Evolutionary conservation across 106 monocot species (phyloP).

Genomic region (Alisma plantagoaquatica): DNA sequence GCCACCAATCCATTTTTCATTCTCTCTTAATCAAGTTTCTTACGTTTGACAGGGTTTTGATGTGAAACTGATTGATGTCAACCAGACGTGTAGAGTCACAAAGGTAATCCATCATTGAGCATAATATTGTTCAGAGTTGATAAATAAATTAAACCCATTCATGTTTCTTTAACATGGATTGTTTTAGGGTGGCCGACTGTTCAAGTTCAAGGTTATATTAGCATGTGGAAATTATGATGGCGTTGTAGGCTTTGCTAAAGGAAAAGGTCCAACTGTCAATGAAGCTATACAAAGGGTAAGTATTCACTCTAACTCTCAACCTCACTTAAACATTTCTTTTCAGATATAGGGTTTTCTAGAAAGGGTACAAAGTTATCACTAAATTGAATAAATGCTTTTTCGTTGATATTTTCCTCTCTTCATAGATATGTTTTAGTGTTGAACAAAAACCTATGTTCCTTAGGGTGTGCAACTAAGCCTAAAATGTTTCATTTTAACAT

Average conservation of each 20-base stretch:
- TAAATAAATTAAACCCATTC: too few species aligned
- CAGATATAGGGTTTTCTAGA: too few species aligned
- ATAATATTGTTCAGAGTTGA: too few species aligned
- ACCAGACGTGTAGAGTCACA: constrained; percentile 91
- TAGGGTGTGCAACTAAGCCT: too few species aligned
- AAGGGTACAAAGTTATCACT: too few species aligned
- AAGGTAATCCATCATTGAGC: constrained; percentile 49
- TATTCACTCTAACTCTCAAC: neutral
- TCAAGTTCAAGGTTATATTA: constrained; percentile 26
- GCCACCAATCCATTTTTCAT: too few species aligned
- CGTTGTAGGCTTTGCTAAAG: constrained; percentile 23
- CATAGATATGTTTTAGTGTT: too few species aligned
- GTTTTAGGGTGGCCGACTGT: constrained; percentile 19
- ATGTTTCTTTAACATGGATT: neutral
- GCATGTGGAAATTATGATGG: constrained; percentile 31
- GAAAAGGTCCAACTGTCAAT: constrained; percentile 21
- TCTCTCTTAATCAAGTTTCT: neutral
- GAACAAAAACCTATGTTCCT: too few species aligned
- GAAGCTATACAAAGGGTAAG: constrained; percentile 27
- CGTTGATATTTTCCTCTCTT: too few species aligned
- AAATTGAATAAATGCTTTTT: too few species aligned
- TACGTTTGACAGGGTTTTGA: constrained; percentile 73
- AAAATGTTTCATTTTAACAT: too few species aligned
- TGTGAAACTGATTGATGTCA: constrained; percentile 95
- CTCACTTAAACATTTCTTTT: too few species aligned